Evolutionary conservation across 2,329 filamentous ascomycete species (phyloP).

Genomic region (Exophiala spinifera): DNA sequence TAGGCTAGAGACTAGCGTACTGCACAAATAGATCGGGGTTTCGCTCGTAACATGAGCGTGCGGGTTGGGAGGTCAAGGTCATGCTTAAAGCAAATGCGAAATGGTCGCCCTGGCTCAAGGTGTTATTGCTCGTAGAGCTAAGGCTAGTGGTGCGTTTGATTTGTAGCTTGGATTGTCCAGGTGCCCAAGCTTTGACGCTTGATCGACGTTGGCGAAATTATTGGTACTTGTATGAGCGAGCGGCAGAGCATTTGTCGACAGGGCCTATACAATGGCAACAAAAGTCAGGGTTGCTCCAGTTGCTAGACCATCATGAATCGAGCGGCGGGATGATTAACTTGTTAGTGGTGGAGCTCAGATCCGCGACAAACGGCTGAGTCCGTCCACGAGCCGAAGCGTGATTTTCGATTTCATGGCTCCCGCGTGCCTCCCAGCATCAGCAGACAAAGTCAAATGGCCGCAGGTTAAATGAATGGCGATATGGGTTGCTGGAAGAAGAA

Average conservation of each 20-base stretch:
- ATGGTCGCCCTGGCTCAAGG: not conserved
- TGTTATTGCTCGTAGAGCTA: not conserved
- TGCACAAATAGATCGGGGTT: too few species aligned
- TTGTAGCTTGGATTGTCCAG: not conserved
- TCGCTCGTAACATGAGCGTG: too few species aligned
- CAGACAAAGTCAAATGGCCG: not conserved
- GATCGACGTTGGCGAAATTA: not conserved
- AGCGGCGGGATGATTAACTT: not conserved
- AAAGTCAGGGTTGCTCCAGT: not conserved
- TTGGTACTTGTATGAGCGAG: not conserved
- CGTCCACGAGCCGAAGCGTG: constrained; percentile 1
- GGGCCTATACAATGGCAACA: not conserved
- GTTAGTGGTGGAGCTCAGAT: not conserved
- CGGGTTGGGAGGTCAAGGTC: not conserved
- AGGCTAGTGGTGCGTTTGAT: not conserved
- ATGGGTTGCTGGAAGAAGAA: not conserved
- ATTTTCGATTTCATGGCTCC: not conserved
- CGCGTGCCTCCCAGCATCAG: not conserved
- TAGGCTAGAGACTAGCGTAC: too few species aligned
- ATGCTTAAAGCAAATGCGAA: not conserved
- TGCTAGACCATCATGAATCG: not conserved
- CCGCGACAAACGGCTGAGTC: not conserved
- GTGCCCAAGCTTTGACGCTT: not conserved
- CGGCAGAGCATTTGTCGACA: not conserved
- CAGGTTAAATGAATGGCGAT: not conserved